These are phyloP conservation scores for Spatholobus suberectus DNA, from an alignment of 306 rosid species.

Conservation along the genomic window DNA sequence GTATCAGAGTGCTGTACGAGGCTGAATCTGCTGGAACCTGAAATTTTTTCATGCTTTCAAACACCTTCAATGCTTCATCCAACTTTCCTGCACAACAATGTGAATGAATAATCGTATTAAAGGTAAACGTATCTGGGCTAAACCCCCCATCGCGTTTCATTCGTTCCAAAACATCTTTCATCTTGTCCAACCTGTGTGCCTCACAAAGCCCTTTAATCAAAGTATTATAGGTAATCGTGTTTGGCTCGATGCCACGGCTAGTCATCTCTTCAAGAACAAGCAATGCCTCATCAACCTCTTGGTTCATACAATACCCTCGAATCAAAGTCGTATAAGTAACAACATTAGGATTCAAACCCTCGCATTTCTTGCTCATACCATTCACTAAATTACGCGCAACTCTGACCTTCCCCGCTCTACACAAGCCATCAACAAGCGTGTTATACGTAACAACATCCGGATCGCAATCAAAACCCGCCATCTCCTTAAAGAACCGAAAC, in stretches of 20 bases:
- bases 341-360: constrained; percentile 71
- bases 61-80: constrained; percentile 71
- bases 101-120: constrained; percentile 70
- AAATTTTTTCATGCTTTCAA: constrained; percentile 64
- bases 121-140: constrained; percentile 75
- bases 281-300: constrained; percentile 70
- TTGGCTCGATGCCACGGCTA: constrained; percentile 63
- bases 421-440: constrained; percentile 87
- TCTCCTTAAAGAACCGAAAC: constrained; percentile 65
- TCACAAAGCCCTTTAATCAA: constrained; percentile 82
- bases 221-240: constrained; percentile 71
- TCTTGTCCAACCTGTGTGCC: constrained; percentile 59
- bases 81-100: constrained; percentile 69
- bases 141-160: constrained; percentile 49
- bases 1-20: constrained; percentile 70
- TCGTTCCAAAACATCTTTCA: constrained; percentile 63
- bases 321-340: constrained; percentile 86
- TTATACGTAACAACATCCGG: constrained; percentile 82
- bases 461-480: constrained; percentile 57
- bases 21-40: constrained; percentile 74
- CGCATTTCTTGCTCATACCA: constrained; percentile 70
- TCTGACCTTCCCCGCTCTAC: constrained; percentile 72
- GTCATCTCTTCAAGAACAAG: constrained; percentile 75
- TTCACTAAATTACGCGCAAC: constrained; percentile 70
- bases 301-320: constrained; percentile 76